Conservation (phyloP, 2,329 filamentous ascomycete genomes). For the Colletotrichum coccodes region DNA sequence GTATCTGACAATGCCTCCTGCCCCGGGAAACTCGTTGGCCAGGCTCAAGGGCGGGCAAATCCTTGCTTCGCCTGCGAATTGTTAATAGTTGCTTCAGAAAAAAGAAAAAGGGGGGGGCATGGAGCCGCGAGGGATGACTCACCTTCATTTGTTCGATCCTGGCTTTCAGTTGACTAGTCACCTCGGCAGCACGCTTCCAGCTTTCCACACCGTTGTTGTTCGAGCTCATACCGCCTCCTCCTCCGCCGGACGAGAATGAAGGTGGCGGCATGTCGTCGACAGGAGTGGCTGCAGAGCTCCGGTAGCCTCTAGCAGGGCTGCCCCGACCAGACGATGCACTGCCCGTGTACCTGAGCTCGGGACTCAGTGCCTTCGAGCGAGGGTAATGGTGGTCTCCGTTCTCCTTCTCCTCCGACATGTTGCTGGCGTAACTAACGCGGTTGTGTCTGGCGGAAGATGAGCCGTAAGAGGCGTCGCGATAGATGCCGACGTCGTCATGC, state of each 20-base stretch:
- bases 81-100: slow-evolving; percentile 30
- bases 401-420: slow-evolving; percentile 81
- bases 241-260: slow-evolving; percentile 29
- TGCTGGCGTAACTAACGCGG: slow-evolving; percentile 71
- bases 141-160: slow-evolving; percentile 99
- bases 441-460: slow-evolving; percentile 51
- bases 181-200: slow-evolving; percentile 96
- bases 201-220: slow-evolving; percentile 78
- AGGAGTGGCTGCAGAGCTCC: slow-evolving; percentile 44
- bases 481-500: slow-evolving; percentile 69
- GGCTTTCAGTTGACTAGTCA: slow-evolving; percentile 96
- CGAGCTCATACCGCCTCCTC: slow-evolving; percentile 43
- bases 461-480: slow-evolving; percentile 57
- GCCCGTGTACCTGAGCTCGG: slow-evolving; percentile 63
- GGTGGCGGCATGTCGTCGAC: slow-evolving; percentile 27
- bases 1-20: slow-evolving; percentile 1
- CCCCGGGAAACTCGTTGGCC: not conserved
- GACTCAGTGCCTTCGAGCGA: slow-evolving; percentile 62
- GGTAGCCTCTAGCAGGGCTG: slow-evolving; percentile 67
- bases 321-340: slow-evolving; percentile 66
- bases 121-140: slow-evolving; percentile 34
- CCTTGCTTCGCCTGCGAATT: slow-evolving; percentile 58
- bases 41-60: slow-evolving; percentile 46
- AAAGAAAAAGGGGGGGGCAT: not conserved
- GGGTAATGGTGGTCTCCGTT: slow-evolving; percentile 66